Base-by-base conservation (phyloP, 192 early-diverging fungal genomes). In the Backusella australiensis region DNA sequence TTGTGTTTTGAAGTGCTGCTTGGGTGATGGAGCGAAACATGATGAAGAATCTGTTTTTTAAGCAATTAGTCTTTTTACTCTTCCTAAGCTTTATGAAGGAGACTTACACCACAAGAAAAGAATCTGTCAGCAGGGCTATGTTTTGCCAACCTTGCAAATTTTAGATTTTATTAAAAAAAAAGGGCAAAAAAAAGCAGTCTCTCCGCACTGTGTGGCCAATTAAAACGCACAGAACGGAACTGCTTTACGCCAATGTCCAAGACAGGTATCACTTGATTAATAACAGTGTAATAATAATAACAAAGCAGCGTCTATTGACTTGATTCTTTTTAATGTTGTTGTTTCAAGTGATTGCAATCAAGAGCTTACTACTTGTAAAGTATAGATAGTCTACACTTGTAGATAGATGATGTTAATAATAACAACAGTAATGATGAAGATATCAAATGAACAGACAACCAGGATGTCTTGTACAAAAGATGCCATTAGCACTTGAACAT, bases 11-110 rank as follows among this genome's bases (percentile, higher is more conserved):
- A 36, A 49, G 11, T 42, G 32, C n/a, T 14, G 32, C 9, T 75
- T 75, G 74, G 34, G 38, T 42, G 15, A 72, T 42, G n/a, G 76
- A 34, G 9, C 77, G 65, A 19, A 78, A 79, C 78, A 81, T 82
- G 19, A 73, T 52, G 17, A 52, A 53, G 36, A 11, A 49, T 35
- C 39, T 49, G 29, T 72, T 42, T 71, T 41, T 46, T 49, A 34
- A 35, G 34, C 19, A 19, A 52, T 53, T 29, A 35, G 44, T 19
- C 3, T 71, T 71, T 41, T 71, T 41, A 17, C 12, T 35, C 21
- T 38, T 21, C 38, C 68, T 39, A 69, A 41, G 17, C 17, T 23
- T 19, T 2, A 69, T 36, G 68, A 42, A 41, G 19, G 15, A 72
- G 52, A 34, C 53, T 59, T 59, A 59, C 53, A 59, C 21, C 53